Conservation (phyloP, 148 eudicot genomes). For the Salicornia ramosissima region DNA sequence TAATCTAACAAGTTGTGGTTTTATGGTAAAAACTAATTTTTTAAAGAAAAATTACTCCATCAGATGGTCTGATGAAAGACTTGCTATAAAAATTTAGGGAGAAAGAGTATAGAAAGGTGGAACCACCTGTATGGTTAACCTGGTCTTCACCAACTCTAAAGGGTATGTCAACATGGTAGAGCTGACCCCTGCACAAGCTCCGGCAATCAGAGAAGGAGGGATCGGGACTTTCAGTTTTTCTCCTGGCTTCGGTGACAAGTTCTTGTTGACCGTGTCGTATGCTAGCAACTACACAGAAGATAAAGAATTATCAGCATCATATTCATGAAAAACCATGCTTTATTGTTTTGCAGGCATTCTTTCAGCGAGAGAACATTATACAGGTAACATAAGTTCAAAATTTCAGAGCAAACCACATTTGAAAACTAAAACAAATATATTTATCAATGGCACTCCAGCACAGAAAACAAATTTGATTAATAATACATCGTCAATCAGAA, state of each 20-base stretch:
- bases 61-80: too few relatives aligned
- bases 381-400: not conserved
- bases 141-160: slow-evolving; percentile 93
- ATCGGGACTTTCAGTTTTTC: slow-evolving; percentile 64
- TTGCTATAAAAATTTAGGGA: not conserved
- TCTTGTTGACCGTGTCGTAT: slow-evolving; percentile 86
- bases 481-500: not conserved
- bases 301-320: slow-evolving; percentile 8
- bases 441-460: not conserved
- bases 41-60: too few relatives aligned
- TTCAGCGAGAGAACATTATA: not conserved
- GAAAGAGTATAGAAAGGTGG: not conserved
- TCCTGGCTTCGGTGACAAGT: slow-evolving; percentile 63
- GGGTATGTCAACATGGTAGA: slow-evolving; percentile 86
- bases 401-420: not conserved
- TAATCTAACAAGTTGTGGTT: too few relatives aligned
- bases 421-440: not conserved
- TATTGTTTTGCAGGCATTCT: not conserved
- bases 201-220: slow-evolving; percentile 84
- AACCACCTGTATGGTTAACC: slow-evolving; percentile 85
- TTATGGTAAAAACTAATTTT: too few relatives aligned
- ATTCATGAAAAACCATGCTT: not conserved
- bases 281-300: slow-evolving; percentile 62
- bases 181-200: slow-evolving; percentile 92
- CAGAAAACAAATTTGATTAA: not conserved